Evolutionary conservation across 139 green algal species (phyloP).

Genomic region (Chlorella vulgaris): DNA sequence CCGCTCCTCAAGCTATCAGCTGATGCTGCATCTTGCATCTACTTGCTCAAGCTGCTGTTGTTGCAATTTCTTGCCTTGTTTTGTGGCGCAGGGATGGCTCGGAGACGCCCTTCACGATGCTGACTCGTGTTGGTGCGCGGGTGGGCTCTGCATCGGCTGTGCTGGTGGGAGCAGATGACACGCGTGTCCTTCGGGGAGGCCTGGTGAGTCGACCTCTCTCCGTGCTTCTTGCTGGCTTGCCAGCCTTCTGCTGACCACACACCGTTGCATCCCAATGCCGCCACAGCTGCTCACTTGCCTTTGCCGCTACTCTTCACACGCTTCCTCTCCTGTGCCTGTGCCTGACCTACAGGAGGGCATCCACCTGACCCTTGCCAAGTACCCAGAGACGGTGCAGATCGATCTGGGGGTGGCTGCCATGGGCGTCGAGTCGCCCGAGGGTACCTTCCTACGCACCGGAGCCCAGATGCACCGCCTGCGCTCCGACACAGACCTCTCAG

Average conservation of each 20-base stretch:
- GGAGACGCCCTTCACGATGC: conserved; percentile 65
- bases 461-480: conserved; percentile 21
- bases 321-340: neutral
- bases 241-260: too few relatives aligned
- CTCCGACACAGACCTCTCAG: conserved; percentile 30
- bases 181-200: conserved; percentile 46
- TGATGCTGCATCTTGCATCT: neutral
- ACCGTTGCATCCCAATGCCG: too few relatives aligned
- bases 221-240: neutral
- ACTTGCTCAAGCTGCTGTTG: neutral
- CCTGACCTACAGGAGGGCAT: conserved; percentile 36
- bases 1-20: too few relatives aligned
- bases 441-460: conserved; percentile 70
- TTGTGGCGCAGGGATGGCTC: conserved; percentile 20
- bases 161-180: conserved; percentile 47
- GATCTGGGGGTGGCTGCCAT: conserved; percentile 57
- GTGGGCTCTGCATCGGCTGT: conserved; percentile 52
- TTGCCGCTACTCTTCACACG: neutral
- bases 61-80: neutral
- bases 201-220: conserved; percentile 27
- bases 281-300: neutral
- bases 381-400: conserved; percentile 59
- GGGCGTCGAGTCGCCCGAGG: conserved; percentile 66
- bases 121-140: conserved; percentile 42
- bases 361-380: conserved; percentile 38